A percentile compares a stretch with the other conserved stretches of the same genome.
Conservation (phyloP, 257 asterid genomes). For the Capsicum chinense region DNA sequence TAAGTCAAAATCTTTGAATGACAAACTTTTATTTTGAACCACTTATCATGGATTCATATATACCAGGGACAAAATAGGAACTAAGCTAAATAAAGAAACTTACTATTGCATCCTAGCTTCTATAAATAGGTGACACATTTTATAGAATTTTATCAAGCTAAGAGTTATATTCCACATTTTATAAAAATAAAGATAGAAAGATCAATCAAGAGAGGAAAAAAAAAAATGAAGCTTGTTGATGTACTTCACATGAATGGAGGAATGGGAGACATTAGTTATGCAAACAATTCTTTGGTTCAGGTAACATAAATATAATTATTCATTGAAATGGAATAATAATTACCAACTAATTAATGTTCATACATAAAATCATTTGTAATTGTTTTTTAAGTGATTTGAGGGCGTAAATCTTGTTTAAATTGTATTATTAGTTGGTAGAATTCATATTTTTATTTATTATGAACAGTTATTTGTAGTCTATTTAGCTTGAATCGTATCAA, state of each 20-base stretch:
- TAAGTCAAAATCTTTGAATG: no score
- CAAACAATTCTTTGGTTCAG: constrained; percentile 62
- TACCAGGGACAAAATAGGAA: neutral
- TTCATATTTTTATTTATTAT: neutral
- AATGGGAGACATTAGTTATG: constrained; percentile 54
- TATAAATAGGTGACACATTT: constrained; percentile 4
- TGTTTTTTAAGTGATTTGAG: neutral
- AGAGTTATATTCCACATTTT: neutral
- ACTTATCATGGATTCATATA: no score
- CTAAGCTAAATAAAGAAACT: neutral
- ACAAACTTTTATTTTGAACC: no score
- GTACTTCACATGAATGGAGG: constrained; percentile 71
- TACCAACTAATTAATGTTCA: no score
- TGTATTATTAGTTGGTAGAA: no score
- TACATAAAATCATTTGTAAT: neutral
- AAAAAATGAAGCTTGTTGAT: constrained; percentile 44
- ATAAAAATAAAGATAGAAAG: neutral
- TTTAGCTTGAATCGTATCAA: neutral
- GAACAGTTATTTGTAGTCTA: neutral
- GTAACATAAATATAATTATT: constrained; percentile 26
- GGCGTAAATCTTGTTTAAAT: neutral
- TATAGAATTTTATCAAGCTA: neutral
- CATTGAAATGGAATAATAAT: neutral
- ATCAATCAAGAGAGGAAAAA: neutral
- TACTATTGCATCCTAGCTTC: neutral